Percentiles rank a stretch among this genome's conserved stretches.
Conservation (phyloP, 1,284 basidiomycete genomes). For the Rhodotorula sp. region DNA sequence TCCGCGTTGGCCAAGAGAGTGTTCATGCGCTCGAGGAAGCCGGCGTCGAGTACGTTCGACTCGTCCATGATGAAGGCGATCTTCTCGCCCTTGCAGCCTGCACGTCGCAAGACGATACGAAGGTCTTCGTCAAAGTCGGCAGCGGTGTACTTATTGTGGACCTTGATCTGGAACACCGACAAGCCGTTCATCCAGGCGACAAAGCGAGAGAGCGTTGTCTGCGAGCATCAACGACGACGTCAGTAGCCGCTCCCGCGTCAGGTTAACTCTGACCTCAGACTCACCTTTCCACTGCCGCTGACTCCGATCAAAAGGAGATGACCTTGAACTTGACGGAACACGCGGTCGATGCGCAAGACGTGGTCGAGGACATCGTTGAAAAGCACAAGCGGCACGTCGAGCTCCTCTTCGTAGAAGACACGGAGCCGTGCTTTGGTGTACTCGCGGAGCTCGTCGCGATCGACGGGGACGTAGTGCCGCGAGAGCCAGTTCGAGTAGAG, state of each 20-base stretch:
- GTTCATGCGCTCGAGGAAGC: constrained; percentile 99
- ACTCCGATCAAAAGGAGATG: constrained; percentile 96
- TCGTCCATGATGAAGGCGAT: constrained; percentile 99
- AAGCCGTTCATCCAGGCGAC: constrained; percentile 99
- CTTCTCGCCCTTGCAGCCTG: constrained; percentile 98
- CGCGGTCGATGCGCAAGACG: constrained; percentile 94
- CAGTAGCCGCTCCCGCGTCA: neutral
- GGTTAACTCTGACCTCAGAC: constrained; percentile 29
- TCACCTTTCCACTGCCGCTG: constrained; percentile 93
- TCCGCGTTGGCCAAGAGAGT: constrained; percentile 99
- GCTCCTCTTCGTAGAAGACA: constrained; percentile 95
- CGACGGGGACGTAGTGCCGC: constrained; percentile 93
- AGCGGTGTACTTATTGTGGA: constrained; percentile 96
- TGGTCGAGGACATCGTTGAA: constrained; percentile 99
- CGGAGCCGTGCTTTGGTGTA: constrained; percentile 94
- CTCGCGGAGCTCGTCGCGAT: constrained; percentile 86
- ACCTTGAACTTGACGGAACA: constrained; percentile 97
- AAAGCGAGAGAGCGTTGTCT: constrained; percentile 97
- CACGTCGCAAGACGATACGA: constrained; percentile 83
- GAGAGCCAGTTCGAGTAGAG: constrained; percentile 99
- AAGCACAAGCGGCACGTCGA: constrained; percentile 96
- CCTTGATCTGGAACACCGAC: constrained; percentile 98
- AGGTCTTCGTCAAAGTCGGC: constrained; percentile 99
- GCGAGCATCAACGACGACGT: constrained; percentile 7
- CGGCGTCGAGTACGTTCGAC: constrained; percentile 96